Percentiles rank a stretch among this genome's conserved stretches.
These are phyloP conservation scores for Sugiyamaella sp. DNA, from an alignment of 1,139 yeast genomes.

Conservation along the genomic window DNA sequence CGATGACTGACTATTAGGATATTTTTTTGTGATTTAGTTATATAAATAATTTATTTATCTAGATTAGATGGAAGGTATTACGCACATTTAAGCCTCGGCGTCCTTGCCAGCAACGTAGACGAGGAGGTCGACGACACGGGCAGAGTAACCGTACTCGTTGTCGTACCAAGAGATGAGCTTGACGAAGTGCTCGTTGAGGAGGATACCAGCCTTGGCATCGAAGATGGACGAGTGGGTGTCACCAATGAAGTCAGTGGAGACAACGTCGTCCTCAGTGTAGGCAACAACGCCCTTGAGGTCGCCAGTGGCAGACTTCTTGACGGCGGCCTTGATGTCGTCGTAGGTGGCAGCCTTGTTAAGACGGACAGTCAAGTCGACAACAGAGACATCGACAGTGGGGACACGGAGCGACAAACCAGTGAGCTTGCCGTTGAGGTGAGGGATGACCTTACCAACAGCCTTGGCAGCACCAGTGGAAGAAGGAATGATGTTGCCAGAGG, in stretches of 20 bases:
- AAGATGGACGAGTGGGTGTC: conserved; percentile 79
- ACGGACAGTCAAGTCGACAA: conserved; percentile 71
- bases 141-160: conserved; percentile 89
- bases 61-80: background rate
- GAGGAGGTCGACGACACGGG: conserved; percentile 86
- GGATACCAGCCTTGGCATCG: conserved; percentile 84
- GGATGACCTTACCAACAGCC: conserved; percentile 91
- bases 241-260: conserved; percentile 80
- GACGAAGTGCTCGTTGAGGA: conserved; percentile 78
- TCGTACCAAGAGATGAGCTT: conserved; percentile 90
- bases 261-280: conserved; percentile 87
- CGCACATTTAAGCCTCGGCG: conserved; percentile 34
- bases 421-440: conserved; percentile 83
- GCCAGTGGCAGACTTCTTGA: conserved; percentile 67
- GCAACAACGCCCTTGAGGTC: conserved; percentile 74
- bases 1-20: background rate
- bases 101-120: conserved; percentile 62
- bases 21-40: too few species aligned
- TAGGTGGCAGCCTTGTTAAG: conserved; percentile 69
- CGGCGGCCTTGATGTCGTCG: conserved; percentile 72
- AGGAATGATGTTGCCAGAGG: conserved; percentile 87
- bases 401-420: conserved; percentile 90
- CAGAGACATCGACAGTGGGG: conserved; percentile 85
- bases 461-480: conserved; percentile 93
- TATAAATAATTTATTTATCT: conserved; percentile 10